Evolutionary conservation across 2,329 filamentous ascomycete species (phyloP).

Genomic region (Phialemoniopsis sp.): DNA sequence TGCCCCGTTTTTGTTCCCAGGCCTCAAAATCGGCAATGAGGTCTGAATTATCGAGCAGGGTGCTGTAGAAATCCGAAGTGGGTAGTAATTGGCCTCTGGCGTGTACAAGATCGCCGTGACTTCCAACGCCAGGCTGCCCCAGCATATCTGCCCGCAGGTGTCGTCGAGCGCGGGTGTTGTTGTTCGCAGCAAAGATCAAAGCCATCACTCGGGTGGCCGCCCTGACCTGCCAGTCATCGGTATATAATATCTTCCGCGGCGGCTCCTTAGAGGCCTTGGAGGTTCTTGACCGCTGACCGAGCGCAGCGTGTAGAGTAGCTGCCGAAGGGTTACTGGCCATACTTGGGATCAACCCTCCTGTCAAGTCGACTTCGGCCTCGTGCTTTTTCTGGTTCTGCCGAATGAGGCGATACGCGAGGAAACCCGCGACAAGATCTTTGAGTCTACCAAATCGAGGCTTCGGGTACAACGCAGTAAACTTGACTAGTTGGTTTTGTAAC

Average conservation of each 20-base stretch:
- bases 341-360: constrained; percentile 66
- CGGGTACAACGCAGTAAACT: constrained; percentile 73
- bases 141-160: neutral
- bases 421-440: constrained; percentile 75
- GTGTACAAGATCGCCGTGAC: constrained; percentile 34
- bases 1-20: constrained; percentile 72
- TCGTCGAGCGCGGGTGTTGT: constrained; percentile 35
- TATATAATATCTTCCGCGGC: constrained; percentile 58
- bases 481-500: constrained; percentile 72
- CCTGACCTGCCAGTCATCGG: constrained; percentile 86
- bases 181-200: constrained; percentile 79
- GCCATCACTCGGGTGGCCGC: constrained; percentile 77
- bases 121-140: constrained; percentile 19
- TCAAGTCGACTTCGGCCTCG: constrained; percentile 55
- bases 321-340: constrained; percentile 63
- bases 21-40: constrained; percentile 80
- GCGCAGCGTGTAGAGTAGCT: constrained; percentile 73
- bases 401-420: constrained; percentile 75
- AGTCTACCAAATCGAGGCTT: constrained; percentile 62
- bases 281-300: constrained; percentile 46
- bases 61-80: constrained; percentile 84
- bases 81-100: constrained; percentile 65
- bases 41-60: constrained; percentile 81
- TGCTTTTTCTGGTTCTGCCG: constrained; percentile 66
- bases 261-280: constrained; percentile 37